These are phyloP conservation scores for Cardiospermum halicacabum DNA, from an alignment of 345 rosid genomes.

Conservation along the genomic window DNA sequence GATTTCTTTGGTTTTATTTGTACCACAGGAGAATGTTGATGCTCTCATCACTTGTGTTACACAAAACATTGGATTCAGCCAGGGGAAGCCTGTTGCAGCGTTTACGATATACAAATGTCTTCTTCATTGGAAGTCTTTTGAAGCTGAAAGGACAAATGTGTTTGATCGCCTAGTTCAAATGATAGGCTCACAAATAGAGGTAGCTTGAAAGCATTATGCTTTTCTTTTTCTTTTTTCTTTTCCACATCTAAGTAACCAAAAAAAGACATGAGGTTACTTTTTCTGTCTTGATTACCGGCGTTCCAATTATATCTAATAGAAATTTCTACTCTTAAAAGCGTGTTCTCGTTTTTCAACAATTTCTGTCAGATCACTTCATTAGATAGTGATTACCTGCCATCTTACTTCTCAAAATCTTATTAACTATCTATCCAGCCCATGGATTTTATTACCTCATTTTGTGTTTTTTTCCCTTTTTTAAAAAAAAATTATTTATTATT, in stretches of 20 bases:
- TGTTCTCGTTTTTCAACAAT: too few species aligned
- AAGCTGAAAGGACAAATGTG: constrained; percentile 90
- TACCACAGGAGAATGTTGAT: constrained; percentile 79
- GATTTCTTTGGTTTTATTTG: constrained; percentile 19
- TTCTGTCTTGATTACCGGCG: not conserved
- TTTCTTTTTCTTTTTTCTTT: not conserved
- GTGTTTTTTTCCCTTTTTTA: too few species aligned
- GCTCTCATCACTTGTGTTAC: constrained; percentile 73
- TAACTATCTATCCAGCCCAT: too few species aligned
- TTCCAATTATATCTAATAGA: too few species aligned
- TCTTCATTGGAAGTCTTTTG: constrained; percentile 96
- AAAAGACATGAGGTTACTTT: not conserved
- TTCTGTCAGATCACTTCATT: too few species aligned
- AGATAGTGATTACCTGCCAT: too few species aligned
- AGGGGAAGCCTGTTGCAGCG: constrained; percentile 90
- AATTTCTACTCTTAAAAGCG: too few species aligned
- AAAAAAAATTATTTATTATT: too few species aligned
- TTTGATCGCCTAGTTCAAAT: constrained; percentile 96
- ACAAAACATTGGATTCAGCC: constrained; percentile 71
- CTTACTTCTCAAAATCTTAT: too few species aligned
- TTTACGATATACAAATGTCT: constrained; percentile 94
- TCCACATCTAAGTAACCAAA: not conserved
- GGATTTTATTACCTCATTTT: too few species aligned
- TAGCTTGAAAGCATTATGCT: constrained; percentile 24
- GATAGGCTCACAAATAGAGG: constrained; percentile 99